These are phyloP conservation scores for Areca catechu DNA, from an alignment of 176 grass and related monocot species.

Conservation along the genomic window DNA sequence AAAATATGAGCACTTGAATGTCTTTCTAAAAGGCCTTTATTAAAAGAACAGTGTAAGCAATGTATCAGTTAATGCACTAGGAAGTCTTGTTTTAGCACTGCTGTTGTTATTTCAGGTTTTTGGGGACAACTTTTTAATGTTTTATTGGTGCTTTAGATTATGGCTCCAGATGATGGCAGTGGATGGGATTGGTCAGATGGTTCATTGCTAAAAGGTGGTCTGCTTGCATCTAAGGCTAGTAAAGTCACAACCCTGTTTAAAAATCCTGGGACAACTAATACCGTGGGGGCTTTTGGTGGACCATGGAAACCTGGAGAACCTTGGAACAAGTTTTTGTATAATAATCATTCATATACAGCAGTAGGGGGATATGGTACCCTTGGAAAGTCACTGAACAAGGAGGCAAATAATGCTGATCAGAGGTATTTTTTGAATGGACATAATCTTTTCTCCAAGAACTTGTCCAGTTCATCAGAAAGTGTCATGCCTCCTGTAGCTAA, in stretches of 20 bases:
- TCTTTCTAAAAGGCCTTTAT: too few species aligned
- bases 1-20: too few species aligned
- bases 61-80: too few species aligned
- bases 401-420: slow-evolving; percentile 19
- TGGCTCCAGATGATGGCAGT: slow-evolving; percentile 15
- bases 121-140: background rate
- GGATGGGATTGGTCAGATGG: slow-evolving; percentile 67
- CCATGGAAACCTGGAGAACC: slow-evolving; percentile 26
- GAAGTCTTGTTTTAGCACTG: too few species aligned
- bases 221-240: slow-evolving; percentile 22
- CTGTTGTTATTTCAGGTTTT: too few species aligned
- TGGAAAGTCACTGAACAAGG: slow-evolving; percentile 17
- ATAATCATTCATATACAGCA: slow-evolving; percentile 21
- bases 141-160: slow-evolving; percentile 6
- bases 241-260: slow-evolving; percentile 3
- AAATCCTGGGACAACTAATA: slow-evolving; percentile 1
- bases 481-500: slow-evolving; percentile 17
- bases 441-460: slow-evolving; percentile 26
- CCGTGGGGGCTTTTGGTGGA: slow-evolving; percentile 25
- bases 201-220: slow-evolving; percentile 12
- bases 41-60: too few species aligned
- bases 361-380: slow-evolving; percentile 11
- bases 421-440: slow-evolving; percentile 19
- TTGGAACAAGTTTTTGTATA: slow-evolving; percentile 25
- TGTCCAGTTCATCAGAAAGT: slow-evolving; percentile 2